Evolutionary conservation across 2,329 filamentous ascomycete genomes (phyloP), one percentile per base, ranked within the genome.

Genomic region (Tolypocladium pustulatum): DNA sequence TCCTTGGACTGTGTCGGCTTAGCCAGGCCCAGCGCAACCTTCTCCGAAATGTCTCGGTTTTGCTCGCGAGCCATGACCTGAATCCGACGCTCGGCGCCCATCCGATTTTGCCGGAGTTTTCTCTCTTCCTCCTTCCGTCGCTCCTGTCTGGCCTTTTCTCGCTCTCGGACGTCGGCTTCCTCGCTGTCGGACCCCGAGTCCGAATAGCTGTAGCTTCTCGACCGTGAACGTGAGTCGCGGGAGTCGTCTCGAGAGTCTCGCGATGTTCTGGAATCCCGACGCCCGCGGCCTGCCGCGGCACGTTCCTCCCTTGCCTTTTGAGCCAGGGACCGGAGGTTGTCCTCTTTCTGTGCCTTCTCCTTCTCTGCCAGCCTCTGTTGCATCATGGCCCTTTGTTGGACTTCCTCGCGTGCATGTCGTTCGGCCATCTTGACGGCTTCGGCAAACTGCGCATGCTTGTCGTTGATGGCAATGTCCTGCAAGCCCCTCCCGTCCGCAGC

Each of bases 381-480:
- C 93, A 99, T 97, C 64, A 90, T 79, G 9, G 91, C 87, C 64
- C 94, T 85, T 71, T 96, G 89, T 68, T 93, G 88, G 58, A 99
- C 93, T 72, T 99, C 94, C 69, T 99, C 94, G 68, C 94, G 84
- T 9, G 94, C 94, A 71, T 97, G 94, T 54, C 93, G 82, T 70
- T 99, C 94, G 1, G 94, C 94, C 63, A 94, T 95, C 72, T 94
- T 95, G 41, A 99, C 77, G 0, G 93, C 91, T 74, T 99, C 94
- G 0, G 91, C 89, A 70, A 99, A 95, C 67, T 96, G 91, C 2
- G 93, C 93, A 70, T 99, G 97, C 71, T 97, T 97, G 78, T 99
- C 94, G 75, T 96, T 97, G 75, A 99, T 97, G 8, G 91, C 88
- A 49, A 96, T 86, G 70, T 99, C 94, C 72, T 97, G 91, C 62